Evolutionary conservation across 495 filamentous ascomycete genomes (phyloP), one percentile per base, ranked within the genome.

Genomic region (Podospora anserina): DNA sequence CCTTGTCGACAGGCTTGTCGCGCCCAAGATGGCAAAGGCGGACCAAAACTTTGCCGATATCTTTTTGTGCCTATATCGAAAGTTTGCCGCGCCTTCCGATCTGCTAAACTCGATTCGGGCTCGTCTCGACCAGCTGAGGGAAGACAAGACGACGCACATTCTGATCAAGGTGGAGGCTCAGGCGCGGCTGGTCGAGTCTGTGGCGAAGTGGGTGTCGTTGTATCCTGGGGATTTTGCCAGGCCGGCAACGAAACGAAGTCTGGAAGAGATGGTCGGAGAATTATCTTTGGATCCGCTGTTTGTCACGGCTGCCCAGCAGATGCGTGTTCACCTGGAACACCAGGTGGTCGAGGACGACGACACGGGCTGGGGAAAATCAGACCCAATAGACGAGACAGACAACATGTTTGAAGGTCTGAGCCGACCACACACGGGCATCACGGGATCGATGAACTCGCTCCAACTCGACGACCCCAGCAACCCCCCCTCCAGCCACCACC

Each of bases 191-290:
- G 87, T 97, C 57, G 88, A 89, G 66, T 85, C 93, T n/a, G 79
- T 98, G 65, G 90, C 92, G 5, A 91, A 91, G 72, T 99, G 95
- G 95, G 86, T 93, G 1, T 87, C 88, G n/a, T 85, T 87, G 32
- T 97, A 98, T 79, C 93, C 95, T 0, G 94, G 92, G 3, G 95
- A 99, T 78, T 96, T 97, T 81, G 91, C 92, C 0, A 86, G 91
- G 71, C 87, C 90, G n/a, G 84, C 84, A 64, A 95, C 93, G 11
- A 88, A 88, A 65, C 86, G 85, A 69, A 84, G 81, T 7, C 81
- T 97, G 65, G 83, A 87, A 28, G 87, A 87, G 20, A 94, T 99
- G 72, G 87, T 97, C 9, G 74, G 80, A 19, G 82, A 84, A 13
- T 78, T 97, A 44, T 85, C 91, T 58, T 83, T 82, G 19, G 89